phyloP scores from a whole-genome alignment of 1,139 yeast genomes.

The Saccharomycopsis phalli region DNA sequence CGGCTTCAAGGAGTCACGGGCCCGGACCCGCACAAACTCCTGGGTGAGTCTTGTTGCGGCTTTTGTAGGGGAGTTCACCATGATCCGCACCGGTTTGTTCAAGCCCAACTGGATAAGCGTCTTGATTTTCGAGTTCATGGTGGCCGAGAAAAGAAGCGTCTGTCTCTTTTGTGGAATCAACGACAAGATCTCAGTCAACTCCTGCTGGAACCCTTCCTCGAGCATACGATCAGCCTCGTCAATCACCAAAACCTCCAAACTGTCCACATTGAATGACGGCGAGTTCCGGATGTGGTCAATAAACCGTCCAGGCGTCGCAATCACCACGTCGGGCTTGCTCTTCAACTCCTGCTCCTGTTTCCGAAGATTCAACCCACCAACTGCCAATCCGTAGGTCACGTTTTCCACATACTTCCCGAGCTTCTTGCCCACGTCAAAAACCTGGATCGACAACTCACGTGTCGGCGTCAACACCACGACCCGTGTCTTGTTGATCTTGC shows the following conservation, averaged over 20 bases:
- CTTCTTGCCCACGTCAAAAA: constrained; percentile 84
- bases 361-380: constrained; percentile 92
- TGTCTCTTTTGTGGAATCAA: constrained; percentile 87
- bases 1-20: constrained; percentile 76
- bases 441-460: constrained; percentile 96
- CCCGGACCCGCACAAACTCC: constrained; percentile 90
- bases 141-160: constrained; percentile 89
- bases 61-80: constrained; percentile 94
- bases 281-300: constrained; percentile 95
- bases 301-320: constrained; percentile 95
- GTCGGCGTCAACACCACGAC: constrained; percentile 91
- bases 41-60: constrained; percentile 82
- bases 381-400: constrained; percentile 82
- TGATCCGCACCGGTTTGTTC: constrained; percentile 82
- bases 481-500: constrained; percentile 76
- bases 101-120: constrained; percentile 80
- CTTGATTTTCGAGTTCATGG: constrained; percentile 91
- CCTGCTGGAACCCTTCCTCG: constrained; percentile 97
- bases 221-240: constrained; percentile 99
- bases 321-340: constrained; percentile 87
- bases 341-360: constrained; percentile 93
- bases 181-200: constrained; percentile 79
- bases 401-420: constrained; percentile 70
- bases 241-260: constrained; percentile 82
- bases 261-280: constrained; percentile 83